These are phyloP conservation scores for Kwoniella bestiolae DNA, from an alignment of 768 basidiomycete species.

Conservation along the genomic window DNA sequence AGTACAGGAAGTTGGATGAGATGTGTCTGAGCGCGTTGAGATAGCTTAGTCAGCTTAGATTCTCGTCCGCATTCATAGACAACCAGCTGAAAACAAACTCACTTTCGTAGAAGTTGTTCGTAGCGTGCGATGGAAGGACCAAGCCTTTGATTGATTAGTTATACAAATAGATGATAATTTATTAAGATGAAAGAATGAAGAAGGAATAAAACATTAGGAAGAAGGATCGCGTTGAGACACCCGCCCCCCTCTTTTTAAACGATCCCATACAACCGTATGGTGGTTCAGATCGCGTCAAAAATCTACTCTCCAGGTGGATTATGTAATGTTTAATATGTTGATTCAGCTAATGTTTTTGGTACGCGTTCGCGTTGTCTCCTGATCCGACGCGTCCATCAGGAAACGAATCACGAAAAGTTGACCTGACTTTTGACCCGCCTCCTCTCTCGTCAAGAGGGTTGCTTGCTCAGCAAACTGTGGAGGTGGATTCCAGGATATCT, in stretches of 20 bases:
- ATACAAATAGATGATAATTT: constrained; percentile 16
- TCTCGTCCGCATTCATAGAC: neutral
- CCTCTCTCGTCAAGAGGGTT: neutral
- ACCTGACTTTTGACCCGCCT: constrained; percentile 1
- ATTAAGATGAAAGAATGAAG: constrained; percentile 12
- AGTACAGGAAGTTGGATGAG: neutral
- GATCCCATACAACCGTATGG: neutral
- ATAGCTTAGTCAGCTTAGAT: constrained; percentile 15
- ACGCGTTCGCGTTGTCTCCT: constrained; percentile 8
- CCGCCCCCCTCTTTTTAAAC: constrained; percentile 2
- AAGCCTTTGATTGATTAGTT: constrained; percentile 20
- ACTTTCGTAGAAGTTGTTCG: constrained; percentile 20
- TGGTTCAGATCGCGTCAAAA: neutral
- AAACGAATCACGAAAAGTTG: neutral
- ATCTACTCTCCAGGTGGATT: neutral
- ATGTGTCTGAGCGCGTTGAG: constrained; percentile 6
- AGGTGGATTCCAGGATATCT: neutral
- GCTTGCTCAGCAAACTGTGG: neutral
- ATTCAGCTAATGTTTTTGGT: constrained; percentile 15
- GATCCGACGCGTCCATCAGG: constrained; percentile 3
- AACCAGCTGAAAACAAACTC: neutral
- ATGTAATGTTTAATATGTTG: constrained; percentile 17
- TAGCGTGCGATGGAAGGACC: constrained; percentile 16
- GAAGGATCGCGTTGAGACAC: constrained; percentile 12
- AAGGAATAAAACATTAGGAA: constrained; percentile 7